phyloP scores from a whole-genome alignment of 75 land plant genomes.

The Pseudotsuga menziesii region DNA sequence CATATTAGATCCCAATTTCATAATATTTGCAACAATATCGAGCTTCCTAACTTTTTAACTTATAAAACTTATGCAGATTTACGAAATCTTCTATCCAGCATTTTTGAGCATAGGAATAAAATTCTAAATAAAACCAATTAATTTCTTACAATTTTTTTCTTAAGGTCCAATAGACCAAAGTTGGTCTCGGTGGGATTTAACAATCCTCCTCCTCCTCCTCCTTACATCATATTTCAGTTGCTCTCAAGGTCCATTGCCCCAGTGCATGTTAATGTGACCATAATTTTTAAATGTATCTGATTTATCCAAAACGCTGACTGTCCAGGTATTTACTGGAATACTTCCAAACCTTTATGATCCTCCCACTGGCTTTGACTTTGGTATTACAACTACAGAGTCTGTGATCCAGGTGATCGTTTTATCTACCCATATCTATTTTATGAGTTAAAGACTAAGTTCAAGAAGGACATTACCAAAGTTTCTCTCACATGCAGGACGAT shows the following conservation, averaged over 20 bases:
- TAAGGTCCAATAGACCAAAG: no score
- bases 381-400: background rate
- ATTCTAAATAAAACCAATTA: no score
- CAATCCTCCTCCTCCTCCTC: no score
- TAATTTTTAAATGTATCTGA: background rate
- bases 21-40: no score
- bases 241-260: background rate
- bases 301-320: background rate
- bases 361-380: constrained; percentile 48
- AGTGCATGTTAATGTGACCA: background rate
- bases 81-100: no score
- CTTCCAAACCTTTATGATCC: background rate
- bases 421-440: background rate
- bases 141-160: no score
- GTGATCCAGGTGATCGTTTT: background rate
- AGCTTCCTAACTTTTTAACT: no score
- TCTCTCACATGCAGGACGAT: constrained; percentile 47
- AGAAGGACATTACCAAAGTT: background rate
- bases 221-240: background rate
- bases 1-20: no score
- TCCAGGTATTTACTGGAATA: constrained; percentile 1
- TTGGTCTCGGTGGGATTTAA: no score
- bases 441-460: background rate
- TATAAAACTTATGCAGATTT: no score
- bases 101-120: no score